These are phyloP conservation scores for Jatropha multifida DNA, from an alignment of 441 rosid genomes.

Conservation along the genomic window DNA sequence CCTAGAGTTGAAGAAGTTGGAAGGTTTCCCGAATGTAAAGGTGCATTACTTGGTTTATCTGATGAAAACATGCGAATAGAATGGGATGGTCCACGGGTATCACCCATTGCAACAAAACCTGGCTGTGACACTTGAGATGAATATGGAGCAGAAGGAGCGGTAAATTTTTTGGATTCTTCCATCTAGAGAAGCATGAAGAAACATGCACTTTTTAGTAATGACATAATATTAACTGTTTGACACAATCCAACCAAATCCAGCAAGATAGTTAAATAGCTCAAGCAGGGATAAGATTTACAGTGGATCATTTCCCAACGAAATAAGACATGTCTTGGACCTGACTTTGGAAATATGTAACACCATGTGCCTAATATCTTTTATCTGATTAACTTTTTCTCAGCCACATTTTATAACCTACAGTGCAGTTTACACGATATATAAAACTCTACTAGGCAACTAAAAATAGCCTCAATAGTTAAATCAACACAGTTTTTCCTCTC, in stretches of 20 bases:
- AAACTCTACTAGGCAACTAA: background rate
- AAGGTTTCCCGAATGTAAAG: conserved; percentile 44
- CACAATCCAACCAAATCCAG: conserved; percentile 9
- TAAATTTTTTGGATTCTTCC: conserved; percentile 66
- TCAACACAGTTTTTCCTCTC: background rate
- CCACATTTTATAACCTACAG: background rate
- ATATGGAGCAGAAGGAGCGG: conserved; percentile 43
- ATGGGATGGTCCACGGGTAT: conserved; percentile 41
- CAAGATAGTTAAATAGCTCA: background rate
- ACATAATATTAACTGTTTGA: background rate
- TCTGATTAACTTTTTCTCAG: background rate
- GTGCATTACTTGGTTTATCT: conserved; percentile 41
- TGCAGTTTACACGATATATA: background rate
- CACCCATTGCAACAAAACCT: conserved; percentile 37
- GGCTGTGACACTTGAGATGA: conserved; percentile 50
- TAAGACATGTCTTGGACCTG: background rate
- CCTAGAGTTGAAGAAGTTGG: conserved; percentile 32
- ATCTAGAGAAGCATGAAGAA: conserved; percentile 47
- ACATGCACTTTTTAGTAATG: conserved; percentile 10
- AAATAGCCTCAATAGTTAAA: background rate
- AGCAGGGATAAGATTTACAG: background rate
- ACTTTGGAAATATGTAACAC: background rate
- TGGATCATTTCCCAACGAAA: background rate
- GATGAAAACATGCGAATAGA: conserved; percentile 35
- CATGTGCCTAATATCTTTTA: background rate